Evolutionary conservation across 1,139 yeast species (phyloP), one percentile per base, ranked within the genome.

Genomic region (Sugiyamaella xylanicola): DNA sequence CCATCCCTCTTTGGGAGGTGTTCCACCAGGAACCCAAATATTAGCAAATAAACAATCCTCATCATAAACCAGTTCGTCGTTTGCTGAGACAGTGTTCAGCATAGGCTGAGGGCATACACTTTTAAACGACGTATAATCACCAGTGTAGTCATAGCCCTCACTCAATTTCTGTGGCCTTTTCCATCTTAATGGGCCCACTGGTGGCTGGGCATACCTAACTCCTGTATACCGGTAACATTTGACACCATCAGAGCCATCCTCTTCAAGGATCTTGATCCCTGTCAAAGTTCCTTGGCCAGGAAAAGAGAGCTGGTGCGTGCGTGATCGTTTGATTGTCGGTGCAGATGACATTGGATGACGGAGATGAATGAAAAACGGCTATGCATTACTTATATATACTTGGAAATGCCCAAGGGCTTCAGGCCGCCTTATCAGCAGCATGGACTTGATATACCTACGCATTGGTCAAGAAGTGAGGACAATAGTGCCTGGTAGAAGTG

Each of bases 1-100:
- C 76, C 75, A 74, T 1, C 77, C 77, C 19, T 47, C 50, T 13
- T 59, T 67, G 2, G 76, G 77, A 48, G 69, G 63, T 21, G 62
- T 63, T n/a, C 69, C 66, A 2, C 68, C 65, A 8, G 78, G 78
- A n/a, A 73, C 63, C 76, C 76, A 76, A 17, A 76, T 73, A 59
- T 76, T 76, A 51, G 69, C 59, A 54, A 69, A 72, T 15, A 69
- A 66, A 54, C 75, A 72, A 57, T 72, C 72, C 55, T 75, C 79
- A 44, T 71, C 70, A 51, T 67, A 69, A 48, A 62, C 63, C 47
- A 70, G 60, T 5, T 61, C 64, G 1, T 67, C 66, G 56, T 68
- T 64, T 36, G 67, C 60, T n/a, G 68, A 64, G 19, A 65, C 51
- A 47, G 57, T 58, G 39, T 48, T 43, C 41, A 55, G 57, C 20